Base-by-base conservation (phyloP, 2,329 filamentous ascomycete species). In the Fusarium torulosum region DNA sequence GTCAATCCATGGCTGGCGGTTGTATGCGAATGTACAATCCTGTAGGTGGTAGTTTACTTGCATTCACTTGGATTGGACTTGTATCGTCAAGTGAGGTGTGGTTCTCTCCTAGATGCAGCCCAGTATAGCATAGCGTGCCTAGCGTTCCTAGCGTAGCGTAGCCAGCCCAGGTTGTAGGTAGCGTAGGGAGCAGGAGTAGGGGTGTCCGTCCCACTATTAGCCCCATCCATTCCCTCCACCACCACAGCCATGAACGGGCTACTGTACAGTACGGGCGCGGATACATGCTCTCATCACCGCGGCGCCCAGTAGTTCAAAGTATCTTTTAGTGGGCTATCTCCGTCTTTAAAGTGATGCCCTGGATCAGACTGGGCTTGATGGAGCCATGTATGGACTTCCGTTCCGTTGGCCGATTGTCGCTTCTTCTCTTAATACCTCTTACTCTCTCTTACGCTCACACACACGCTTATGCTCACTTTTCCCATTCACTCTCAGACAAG, bases 1-100 rank as follows among this genome's bases (percentile, higher is more conserved):
- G 59, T 53, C 50, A 53, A 66, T 74, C 71, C 72, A 74, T 74
- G 73, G 65, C 68, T 76, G 68, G 68, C 72, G 67, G 72, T 74
- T 74, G 68, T 69, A 70, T 72, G 59, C 59, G 63, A 62, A 70
- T 69, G 60, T 63, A 61, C 56, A 61, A 59, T 54, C 58, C 46
- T 59, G 43, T 57, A 44, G 37, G 37, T 52, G 40, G 52, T 60
- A 61, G 56, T 63, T 63, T 45, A 63, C 60, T 63, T 63, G 46
- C 44, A 52, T 63, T 63, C 59, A 63, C 60, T 63, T 52, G 59
- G 29, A 61, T 56, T 68, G 53, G 58, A 53, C 67, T 69, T 38
- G 65, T 68, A 37, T 61, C 60, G 65, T 66, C 61, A 62, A 63
- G 63, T 61, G 66, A 69, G 63, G 66, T 61, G 66, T 69, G 63